A percentile compares a stretch with the other conserved stretches of the same genome.
These are phyloP conservation scores for Arthrobotrys sinensis DNA, from an alignment of 2,329 filamentous ascomycete genomes.

Conservation along the genomic window DNA sequence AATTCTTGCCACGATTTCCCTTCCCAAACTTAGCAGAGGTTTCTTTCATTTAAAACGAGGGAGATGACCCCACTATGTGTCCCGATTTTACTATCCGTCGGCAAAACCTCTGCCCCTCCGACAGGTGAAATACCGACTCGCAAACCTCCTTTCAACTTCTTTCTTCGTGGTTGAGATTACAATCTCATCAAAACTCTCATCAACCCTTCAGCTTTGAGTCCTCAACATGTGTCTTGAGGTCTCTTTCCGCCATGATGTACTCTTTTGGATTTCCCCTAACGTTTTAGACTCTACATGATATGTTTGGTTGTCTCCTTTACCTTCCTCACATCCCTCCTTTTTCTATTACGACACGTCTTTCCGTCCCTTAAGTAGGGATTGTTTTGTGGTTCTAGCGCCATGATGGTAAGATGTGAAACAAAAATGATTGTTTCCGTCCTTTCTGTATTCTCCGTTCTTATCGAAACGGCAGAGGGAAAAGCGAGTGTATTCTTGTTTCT, in stretches of 20 bases:
- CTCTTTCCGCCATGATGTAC: not conserved
- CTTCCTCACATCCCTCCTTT: constrained; percentile 28
- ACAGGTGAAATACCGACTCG: not conserved
- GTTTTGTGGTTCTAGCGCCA: constrained; percentile 8
- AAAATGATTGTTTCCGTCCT: constrained; percentile 11
- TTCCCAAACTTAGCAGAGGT: not conserved
- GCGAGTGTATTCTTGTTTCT: constrained; percentile 16
- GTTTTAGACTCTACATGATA: constrained; percentile 2
- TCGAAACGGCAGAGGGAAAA: constrained; percentile 16
- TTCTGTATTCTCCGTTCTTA: constrained; percentile 11
- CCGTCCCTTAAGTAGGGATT: not conserved
- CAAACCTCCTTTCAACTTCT: too few relatives aligned
- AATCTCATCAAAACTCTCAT: too few relatives aligned
- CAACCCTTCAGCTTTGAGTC: not conserved
- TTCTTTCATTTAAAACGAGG: not conserved
- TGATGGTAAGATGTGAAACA: constrained; percentile 19
- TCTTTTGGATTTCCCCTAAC: not conserved
- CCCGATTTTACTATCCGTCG: not conserved
- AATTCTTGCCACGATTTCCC: not conserved
- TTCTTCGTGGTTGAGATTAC: too few relatives aligned
- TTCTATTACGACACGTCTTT: constrained; percentile 1
- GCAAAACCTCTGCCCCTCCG: not conserved
- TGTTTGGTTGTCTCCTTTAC: constrained; percentile 15
- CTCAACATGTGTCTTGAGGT: not conserved
- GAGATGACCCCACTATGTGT: not conserved